Base-by-base conservation (phyloP, 2,329 filamentous ascomycete species). In the Aureobasidium sp. region DNA sequence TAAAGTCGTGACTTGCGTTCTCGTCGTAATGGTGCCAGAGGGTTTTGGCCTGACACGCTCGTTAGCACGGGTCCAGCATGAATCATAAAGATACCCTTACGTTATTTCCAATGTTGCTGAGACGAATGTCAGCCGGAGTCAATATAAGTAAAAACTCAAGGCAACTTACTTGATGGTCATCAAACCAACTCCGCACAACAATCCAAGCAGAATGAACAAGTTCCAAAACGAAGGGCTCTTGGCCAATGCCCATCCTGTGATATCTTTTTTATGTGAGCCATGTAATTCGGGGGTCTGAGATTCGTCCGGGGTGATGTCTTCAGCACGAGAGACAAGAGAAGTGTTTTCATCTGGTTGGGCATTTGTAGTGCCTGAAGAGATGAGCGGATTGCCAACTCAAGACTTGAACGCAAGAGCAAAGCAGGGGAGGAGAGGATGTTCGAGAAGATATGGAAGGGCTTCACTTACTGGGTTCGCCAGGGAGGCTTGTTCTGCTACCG, bases 161-260 rank as follows among this genome's bases (percentile, higher is more conserved):
- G 11, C 19, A 21, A 74, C 86, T 70, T 77, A 95, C 90, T 98
- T 98, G 71, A 98, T 98, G 0, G 91, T 97, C 93, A 98, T 98
- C 59, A 98, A 74, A 10, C 93, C 93, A 62, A 96, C 86, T 49
- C 93, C 93, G 34, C 90, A 89, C 57, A 97, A 75, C n/a, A 96
- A 79, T 34, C 85, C 90, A 79, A 98, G 88, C 60, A 95, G 83
- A 54, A 79, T 70, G 68, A 94, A 97, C 24, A 95, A 72, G 64
- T 94, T 86, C 90, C 90, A 97, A 69, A 97, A 98, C 59, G 94
- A 86, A 42, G 83, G 63, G 56, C 79, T 82, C 50, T 74, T 75
- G 27, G 95, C 71, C 65, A 98, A 77, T 14, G 79, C 78, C 64
- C 89, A 74, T 59, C 93, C 93, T 66, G 91, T 88, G 65, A 97